Evolutionary conservation across 192 early-diverging fungal species (phyloP), one percentile per base, ranked within the genome.

Genomic region (Oehlia diaphana): DNA sequence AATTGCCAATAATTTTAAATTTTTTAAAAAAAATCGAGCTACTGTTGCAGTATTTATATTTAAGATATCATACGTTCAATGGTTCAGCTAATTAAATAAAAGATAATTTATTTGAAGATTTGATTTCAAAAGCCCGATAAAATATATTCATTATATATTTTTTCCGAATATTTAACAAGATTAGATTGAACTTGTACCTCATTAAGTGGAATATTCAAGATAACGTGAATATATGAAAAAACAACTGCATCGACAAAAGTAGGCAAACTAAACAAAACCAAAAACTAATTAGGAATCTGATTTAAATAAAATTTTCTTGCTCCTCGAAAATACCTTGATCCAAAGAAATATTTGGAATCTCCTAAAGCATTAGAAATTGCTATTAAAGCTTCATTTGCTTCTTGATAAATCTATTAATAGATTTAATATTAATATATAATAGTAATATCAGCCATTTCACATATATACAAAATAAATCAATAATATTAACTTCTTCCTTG

Each of bases 191-290:
- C 16, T 58, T 58, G 1, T 13, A 58, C 50, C 16, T 58, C 50
- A 4, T 10, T 58, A 58, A 58, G 50, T 58, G 85, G 81, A 19
- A 83, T 37, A 26, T 81, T 81, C 16, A 92, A 78, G 35, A 91
- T 87, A 65, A 83, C 77, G 61, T 92, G 89, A 13, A 90, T 80
- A 78, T 92, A 89, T 9, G 90, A 85, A 85, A 92, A 92, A 2
- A 89, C 72, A 12, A 84, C 80, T 13, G 91, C 91, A 79, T 92
- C 91, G 2, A 88, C 70, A 12, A 79, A 77, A 14, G 85, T 88
- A 2, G 89, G 89, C 42, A 83, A 79, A 23, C 83, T 86, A 58
- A 21, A n/a, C 63, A 37, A 33, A 26, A 64, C 1, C 68, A 71
- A 72, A 70, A 68, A 64, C 65, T 64, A 37, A 23, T 26, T 35